Conservation (phyloP, 2,329 filamentous ascomycete species). For the Fusarium concolor region DNA sequence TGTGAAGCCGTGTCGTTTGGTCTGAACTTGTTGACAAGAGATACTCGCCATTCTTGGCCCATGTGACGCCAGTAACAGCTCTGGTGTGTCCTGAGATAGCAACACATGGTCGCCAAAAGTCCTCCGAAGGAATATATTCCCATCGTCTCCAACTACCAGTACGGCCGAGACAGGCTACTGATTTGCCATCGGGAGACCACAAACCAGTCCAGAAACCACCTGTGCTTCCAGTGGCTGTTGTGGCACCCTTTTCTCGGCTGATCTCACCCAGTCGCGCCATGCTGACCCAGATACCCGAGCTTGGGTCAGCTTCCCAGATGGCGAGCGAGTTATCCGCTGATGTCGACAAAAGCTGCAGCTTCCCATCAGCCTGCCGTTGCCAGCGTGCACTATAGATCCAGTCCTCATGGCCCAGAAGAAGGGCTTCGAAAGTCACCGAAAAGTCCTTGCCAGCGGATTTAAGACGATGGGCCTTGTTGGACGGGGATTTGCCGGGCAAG, state of each 20-base stretch:
- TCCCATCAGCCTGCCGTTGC: slow-evolving; percentile 65
- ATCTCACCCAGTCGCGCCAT: slow-evolving; percentile 89
- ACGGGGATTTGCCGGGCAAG: slow-evolving; percentile 76
- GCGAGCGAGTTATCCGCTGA: slow-evolving; percentile 96
- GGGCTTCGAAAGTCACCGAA: slow-evolving; percentile 90
- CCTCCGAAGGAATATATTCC: slow-evolving; percentile 69
- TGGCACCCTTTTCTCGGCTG: slow-evolving; percentile 93
- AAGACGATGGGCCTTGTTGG: slow-evolving; percentile 89
- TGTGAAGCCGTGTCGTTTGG: slow-evolving; percentile 91
- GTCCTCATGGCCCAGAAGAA: slow-evolving; percentile 95
- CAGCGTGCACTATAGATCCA: slow-evolving; percentile 95
- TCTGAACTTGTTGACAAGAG: slow-evolving; percentile 90
- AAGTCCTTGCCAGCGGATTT: slow-evolving; percentile 71
- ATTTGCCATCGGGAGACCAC: slow-evolving; percentile 83
- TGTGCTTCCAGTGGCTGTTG: slow-evolving; percentile 93
- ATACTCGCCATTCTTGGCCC: slow-evolving; percentile 85
- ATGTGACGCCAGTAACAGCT: slow-evolving; percentile 83
- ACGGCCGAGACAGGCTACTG: slow-evolving; percentile 84
- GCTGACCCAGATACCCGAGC: slow-evolving; percentile 92
- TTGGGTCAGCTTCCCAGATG: slow-evolving; percentile 88
- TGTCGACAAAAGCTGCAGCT: slow-evolving; percentile 82
- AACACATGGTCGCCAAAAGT: slow-evolving; percentile 80
- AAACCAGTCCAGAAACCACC: slow-evolving; percentile 97
- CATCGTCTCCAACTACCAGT: slow-evolving; percentile 95
- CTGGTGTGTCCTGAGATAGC: slow-evolving; percentile 87